Evolutionary conservation across 257 asterid species (phyloP), one percentile per base, ranked within the genome.

Genomic region (Nemophila menziesii): DNA sequence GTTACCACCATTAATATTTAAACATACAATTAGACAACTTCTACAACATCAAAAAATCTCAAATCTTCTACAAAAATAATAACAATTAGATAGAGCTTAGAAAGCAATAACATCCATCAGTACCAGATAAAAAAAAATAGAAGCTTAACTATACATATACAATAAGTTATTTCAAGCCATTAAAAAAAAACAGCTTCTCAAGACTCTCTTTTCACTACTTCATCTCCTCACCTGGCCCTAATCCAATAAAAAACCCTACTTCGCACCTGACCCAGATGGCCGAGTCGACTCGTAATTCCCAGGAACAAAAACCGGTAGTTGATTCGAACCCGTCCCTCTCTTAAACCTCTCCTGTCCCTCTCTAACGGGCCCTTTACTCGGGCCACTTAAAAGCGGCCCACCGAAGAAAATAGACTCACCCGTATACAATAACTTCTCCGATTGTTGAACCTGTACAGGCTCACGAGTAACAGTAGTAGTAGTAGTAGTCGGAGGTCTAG

Each of bases 361-460:
- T 65, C 55, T 75, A 58, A 46, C 42, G 11, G 66, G 73, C 7
- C 64, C 85, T 60, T 73, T 72, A 33, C 57, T 59, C 1, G 87
- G 85, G 52, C 77, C 93, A 16, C 73, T 63, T 23, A 80, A 60
- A 57, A 84, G 94, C 17, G 98, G 98, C 13, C 98, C 96, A 6
- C 98, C 96, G 15, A 85, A 89, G 65, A 90, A 90, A 46, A 90
- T 90, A 16, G 95, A 79, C 42, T 85, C 93, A 26, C 94, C 93
- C 0, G 75, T 61, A 72, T 85, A 90, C 37, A 14, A 58, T 37
- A 81, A 62, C 74, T 74, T 85, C 56, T 85, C 98, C 11, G 87
- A 55, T 58, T 76, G 73, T 55, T 50, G 78, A 38, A 20, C 46
- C 38, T 36, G 69, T 16, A 49, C 46, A 39, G 75, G 61, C 61